phyloP scores from a whole-genome alignment of 441 rosid genomes.

The Breynia disticha region DNA sequence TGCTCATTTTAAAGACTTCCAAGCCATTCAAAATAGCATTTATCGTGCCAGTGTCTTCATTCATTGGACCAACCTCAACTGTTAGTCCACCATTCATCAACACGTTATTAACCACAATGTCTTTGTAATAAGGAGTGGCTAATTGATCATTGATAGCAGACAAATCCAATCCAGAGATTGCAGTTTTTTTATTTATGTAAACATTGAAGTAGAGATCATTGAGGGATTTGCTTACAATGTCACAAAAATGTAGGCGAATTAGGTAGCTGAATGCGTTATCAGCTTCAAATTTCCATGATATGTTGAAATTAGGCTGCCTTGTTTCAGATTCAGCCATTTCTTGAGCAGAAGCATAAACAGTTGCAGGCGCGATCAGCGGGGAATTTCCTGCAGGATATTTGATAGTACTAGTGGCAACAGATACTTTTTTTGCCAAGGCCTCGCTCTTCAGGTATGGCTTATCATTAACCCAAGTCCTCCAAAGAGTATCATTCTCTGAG shows the following conservation, averaged over 20 bases:
- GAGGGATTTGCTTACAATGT: conserved; percentile 59
- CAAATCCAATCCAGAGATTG: conserved; percentile 60
- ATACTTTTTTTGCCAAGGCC: conserved; percentile 27
- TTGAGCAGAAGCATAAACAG: conserved; percentile 53
- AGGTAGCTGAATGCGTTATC: conserved; percentile 44
- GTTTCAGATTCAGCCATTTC: conserved; percentile 52
- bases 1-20: conserved; percentile 78
- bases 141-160: conserved; percentile 35
- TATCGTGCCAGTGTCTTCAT: conserved; percentile 35
- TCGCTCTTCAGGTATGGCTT: conserved; percentile 35
- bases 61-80: conserved; percentile 57
- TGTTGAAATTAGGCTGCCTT: conserved; percentile 42
- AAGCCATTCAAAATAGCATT: conserved; percentile 74
- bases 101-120: conserved; percentile 55
- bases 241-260: conserved; percentile 68
- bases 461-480: conserved; percentile 57
- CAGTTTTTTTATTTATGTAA: conserved; percentile 53
- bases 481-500: conserved; percentile 57
- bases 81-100: conserved; percentile 36
- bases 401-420: conserved; percentile 34
- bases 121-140: conserved; percentile 53
- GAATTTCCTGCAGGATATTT: conserved; percentile 40
- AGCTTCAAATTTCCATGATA: conserved; percentile 59
- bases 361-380: conserved; percentile 52
- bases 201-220: conserved; percentile 76